Evolutionary conservation across 2,329 filamentous ascomycete species (phyloP).

Genomic region (Arthrobotrys musiformis): DNA sequence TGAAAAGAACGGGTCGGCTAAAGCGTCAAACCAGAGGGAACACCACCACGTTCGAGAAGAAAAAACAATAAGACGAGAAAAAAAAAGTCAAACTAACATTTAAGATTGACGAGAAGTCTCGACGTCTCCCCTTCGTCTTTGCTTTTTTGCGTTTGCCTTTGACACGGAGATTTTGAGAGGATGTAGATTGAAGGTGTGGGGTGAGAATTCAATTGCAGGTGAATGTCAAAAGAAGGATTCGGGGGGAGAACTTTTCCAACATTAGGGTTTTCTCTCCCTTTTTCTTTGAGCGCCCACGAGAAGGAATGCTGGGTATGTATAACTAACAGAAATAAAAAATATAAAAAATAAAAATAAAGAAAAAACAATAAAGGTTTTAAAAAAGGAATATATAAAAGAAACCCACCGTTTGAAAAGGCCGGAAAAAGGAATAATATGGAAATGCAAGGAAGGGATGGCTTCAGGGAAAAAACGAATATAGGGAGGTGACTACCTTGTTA

Average conservation of each 20-base stretch:
- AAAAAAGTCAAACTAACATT: slow-evolving; percentile 4
- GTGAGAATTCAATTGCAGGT: background rate
- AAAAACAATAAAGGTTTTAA: slow-evolving; percentile 16
- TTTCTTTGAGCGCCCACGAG: slow-evolving; percentile 54
- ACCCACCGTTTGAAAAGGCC: slow-evolving; percentile 35
- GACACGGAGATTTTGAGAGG: background rate
- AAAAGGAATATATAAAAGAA: slow-evolving; percentile 46
- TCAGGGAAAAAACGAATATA: slow-evolving; percentile 15
- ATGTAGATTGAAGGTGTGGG: background rate
- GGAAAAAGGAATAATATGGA: slow-evolving; percentile 35
- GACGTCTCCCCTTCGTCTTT: slow-evolving; percentile 5
- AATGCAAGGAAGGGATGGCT: slow-evolving; percentile 14
- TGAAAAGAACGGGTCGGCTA: slow-evolving; percentile 50
- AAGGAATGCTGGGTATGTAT: slow-evolving; percentile 56
- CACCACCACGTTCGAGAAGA: slow-evolving; percentile 32
- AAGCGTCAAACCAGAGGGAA: slow-evolving; percentile 40
- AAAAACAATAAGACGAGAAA: background rate
- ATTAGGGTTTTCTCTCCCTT: slow-evolving; percentile 20
- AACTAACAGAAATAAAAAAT: slow-evolving; percentile 19
- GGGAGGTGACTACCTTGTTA: slow-evolving; percentile 30
- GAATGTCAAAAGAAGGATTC: background rate
- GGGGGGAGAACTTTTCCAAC: slow-evolving; percentile 13
- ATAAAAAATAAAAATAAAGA: background rate
- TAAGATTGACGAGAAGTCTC: slow-evolving; percentile 16
- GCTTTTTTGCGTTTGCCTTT: background rate